Conservation (phyloP, 768 basidiomycete species). For the Termitomyces sp. region DNA sequence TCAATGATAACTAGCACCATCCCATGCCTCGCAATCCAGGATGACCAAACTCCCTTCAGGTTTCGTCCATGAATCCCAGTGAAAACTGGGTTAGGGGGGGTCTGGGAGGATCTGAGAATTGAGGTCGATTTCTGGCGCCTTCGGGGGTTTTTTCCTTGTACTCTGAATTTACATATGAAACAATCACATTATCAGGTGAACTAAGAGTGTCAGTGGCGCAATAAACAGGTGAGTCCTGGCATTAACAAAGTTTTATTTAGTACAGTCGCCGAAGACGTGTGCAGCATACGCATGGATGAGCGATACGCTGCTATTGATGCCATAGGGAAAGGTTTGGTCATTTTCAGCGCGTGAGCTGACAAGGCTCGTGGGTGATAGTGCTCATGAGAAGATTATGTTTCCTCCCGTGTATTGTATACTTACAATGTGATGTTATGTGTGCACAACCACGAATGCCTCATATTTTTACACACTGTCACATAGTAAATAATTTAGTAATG, state of each 20-base stretch:
- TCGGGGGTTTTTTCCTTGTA: too few species aligned
- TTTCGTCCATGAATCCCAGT: slow-evolving; percentile 77
- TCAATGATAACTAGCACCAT: neutral
- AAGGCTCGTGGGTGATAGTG: slow-evolving; percentile 38
- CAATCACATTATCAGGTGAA: too few species aligned
- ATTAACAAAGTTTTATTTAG: neutral
- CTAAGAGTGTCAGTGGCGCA: slow-evolving; percentile 46
- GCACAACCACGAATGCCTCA: neutral
- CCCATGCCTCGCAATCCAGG: slow-evolving; percentile 31
- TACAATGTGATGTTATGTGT: neutral
- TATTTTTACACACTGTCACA: neutral
- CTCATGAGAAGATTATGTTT: slow-evolving; percentile 32
- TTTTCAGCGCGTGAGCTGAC: slow-evolving; percentile 72
- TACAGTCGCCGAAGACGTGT: neutral
- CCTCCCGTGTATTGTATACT: slow-evolving; percentile 20
- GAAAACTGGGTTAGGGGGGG: too few species aligned
- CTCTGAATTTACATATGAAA: too few species aligned
- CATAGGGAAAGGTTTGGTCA: slow-evolving; percentile 72
- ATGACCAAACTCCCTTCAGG: slow-evolving; percentile 77
- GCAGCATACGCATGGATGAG: slow-evolving; percentile 79
- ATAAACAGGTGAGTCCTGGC: slow-evolving; percentile 41
- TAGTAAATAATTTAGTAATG: neutral
- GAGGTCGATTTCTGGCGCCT: too few species aligned
- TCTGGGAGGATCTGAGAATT: too few species aligned
- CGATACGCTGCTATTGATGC: slow-evolving; percentile 76